Evolutionary conservation across 192 early-diverging fungal genomes (phyloP), one percentile per base, ranked within the genome.

Genomic region (Diversispora eburnea): DNA sequence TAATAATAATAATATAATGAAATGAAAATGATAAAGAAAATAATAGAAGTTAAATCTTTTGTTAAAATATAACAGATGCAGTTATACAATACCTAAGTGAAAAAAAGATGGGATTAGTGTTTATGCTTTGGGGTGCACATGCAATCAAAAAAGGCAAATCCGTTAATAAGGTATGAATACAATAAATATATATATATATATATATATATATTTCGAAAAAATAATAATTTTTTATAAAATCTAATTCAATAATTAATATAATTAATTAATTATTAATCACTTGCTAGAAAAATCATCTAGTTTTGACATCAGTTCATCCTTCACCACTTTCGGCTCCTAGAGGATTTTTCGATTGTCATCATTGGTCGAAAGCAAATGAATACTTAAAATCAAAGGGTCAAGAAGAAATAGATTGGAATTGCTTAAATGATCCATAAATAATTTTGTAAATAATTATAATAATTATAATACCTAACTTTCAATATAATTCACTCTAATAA

Each of bases 121-220:
- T 98, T 82, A 88, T 98, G 80, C 84, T 98, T 25, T 98, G 97
- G 95, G 97, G 97, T 20, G 75, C 82, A 22, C 89, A 91, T 75
- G 94, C 95, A 25, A 92, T 94, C 77, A 94, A 94, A 82, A 94
- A 94, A 67, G 92, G 91, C 13, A 75, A 81, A 1, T 70, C 66
- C 6, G 88, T 98, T 45, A 88, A 97, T 66, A 87, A 84, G 54
- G 72, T 76, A 25, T 74, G 58, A 54, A 48, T 33, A 42, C 10
- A 43, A 25, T 43, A 13, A 19, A 17, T 43, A 42, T 3, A 8
- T 48, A n/a, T n/a, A n/a, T n/a, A n/a, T n/a, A n/a, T n/a, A n/a
- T n/a, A n/a, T n/a, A n/a, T n/a, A n/a, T n/a, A n/a, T n/a, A n/a
- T 19, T 43, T 42, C 12, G 8, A 15, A 2, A 17, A 58, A 33